phyloP scores from a whole-genome alignment of 805 yeast genomes.

The Peterozyma toletana region DNA sequence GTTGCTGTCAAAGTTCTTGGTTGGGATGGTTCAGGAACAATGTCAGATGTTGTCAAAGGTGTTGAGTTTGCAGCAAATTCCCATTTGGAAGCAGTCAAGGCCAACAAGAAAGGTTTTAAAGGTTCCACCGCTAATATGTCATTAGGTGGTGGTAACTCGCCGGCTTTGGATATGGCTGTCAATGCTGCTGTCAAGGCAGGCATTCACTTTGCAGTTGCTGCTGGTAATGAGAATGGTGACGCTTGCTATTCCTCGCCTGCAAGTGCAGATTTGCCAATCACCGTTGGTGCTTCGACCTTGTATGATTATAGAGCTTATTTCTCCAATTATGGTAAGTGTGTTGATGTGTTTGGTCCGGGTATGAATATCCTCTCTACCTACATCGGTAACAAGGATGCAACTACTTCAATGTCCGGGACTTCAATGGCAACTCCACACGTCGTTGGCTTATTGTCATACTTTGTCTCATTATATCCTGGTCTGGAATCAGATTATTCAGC shows the following conservation, averaged over 20 bases:
- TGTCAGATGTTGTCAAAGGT: slow-evolving; percentile 57
- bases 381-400: slow-evolving; percentile 43
- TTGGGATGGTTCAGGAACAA: slow-evolving; percentile 51
- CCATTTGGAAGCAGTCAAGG: slow-evolving; percentile 31
- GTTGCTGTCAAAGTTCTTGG: slow-evolving; percentile 58
- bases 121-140: slow-evolving; percentile 61
- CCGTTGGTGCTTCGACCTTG: slow-evolving; percentile 42
- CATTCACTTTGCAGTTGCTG: slow-evolving; percentile 54
- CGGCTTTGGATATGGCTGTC: slow-evolving; percentile 50
- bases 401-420: slow-evolving; percentile 51
- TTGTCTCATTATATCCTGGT: slow-evolving; percentile 47
- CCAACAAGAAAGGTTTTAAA: slow-evolving; percentile 36
- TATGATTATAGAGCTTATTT: slow-evolving; percentile 41
- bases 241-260: slow-evolving; percentile 59
- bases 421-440: slow-evolving; percentile 61
- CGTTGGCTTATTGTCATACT: slow-evolving; percentile 49
- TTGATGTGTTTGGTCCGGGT: slow-evolving; percentile 50
- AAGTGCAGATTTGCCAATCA: slow-evolving; percentile 45
- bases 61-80: slow-evolving; percentile 51
- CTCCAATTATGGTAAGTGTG: slow-evolving; percentile 48
- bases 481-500: slow-evolving; percentile 40
- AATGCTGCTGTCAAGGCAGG: slow-evolving; percentile 53
- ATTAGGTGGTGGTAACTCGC: slow-evolving; percentile 51
- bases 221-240: slow-evolving; percentile 55
- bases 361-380: slow-evolving; percentile 48